Evolutionary conservation across 2,329 filamentous ascomycete species (phyloP).

Genomic region (Monosporascus sp.): DNA sequence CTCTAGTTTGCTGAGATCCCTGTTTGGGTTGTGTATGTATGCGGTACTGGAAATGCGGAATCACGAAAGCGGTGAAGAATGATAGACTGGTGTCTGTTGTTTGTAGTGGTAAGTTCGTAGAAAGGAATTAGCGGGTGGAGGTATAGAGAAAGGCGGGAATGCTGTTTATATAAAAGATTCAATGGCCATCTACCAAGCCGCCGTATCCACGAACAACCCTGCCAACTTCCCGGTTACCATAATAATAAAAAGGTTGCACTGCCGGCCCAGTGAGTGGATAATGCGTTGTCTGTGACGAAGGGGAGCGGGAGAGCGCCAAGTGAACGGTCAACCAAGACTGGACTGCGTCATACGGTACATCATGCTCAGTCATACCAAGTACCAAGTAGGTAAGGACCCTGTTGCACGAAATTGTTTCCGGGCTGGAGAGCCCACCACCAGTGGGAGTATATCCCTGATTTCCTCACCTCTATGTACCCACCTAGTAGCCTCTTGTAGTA

Average conservation of each 20-base stretch:
- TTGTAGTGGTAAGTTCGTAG: too few species aligned
- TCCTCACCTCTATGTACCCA: background rate
- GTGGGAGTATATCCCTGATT: background rate
- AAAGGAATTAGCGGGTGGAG: too few species aligned
- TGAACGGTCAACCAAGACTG: background rate
- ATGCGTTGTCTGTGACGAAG: background rate
- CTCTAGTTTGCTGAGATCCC: background rate
- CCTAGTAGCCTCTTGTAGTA: too few species aligned
- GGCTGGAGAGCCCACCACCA: too few species aligned
- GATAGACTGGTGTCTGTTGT: background rate
- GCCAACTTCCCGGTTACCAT: background rate
- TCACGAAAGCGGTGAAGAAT: background rate
- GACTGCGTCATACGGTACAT: background rate
- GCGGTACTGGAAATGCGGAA: background rate
- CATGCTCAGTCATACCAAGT: background rate
- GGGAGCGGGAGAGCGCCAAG: background rate
- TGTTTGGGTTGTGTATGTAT: background rate
- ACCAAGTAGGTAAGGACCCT: too few species aligned
- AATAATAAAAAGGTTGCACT: too few species aligned
- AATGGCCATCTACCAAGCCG: background rate
- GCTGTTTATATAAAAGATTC: background rate
- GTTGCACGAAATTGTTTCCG: too few species aligned
- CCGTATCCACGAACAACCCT: background rate
- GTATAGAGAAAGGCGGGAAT: background rate
- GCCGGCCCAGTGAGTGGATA: background rate